Evolutionary conservation across 1,284 basidiomycete species (phyloP).

Genomic region (Fomitopsis schrenkii): DNA sequence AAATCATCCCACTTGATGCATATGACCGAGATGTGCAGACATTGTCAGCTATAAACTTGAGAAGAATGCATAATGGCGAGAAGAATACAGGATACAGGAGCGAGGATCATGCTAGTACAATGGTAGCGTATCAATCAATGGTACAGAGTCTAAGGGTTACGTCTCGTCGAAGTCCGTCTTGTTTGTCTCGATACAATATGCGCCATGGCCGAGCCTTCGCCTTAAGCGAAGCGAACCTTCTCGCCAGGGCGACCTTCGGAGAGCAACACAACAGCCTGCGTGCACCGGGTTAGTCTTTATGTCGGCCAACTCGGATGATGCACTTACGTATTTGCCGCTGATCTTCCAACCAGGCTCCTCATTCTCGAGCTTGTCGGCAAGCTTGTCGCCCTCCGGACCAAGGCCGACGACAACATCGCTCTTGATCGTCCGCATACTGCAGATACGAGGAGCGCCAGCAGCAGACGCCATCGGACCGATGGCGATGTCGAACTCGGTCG

Average conservation of each 20-base stretch:
- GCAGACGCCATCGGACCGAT: conserved; percentile 93
- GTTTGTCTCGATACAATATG: background rate
- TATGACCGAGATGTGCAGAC: background rate
- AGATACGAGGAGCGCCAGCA: conserved; percentile 85
- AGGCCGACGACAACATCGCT: conserved; percentile 78
- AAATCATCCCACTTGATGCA: background rate
- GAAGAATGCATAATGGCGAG: background rate
- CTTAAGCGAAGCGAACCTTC: conserved; percentile 69
- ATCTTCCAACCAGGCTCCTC: conserved; percentile 97
- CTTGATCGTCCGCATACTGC: conserved; percentile 85
- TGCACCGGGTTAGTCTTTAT: background rate
- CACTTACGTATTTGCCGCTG: conserved; percentile 87
- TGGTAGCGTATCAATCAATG: background rate
- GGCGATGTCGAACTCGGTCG: conserved; percentile 87
- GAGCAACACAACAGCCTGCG: conserved; percentile 78
- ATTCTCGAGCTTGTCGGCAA: conserved; percentile 81
- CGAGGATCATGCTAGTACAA: background rate
- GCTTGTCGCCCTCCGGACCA: conserved; percentile 62
- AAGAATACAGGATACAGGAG: background rate
- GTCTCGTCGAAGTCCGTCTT: background rate
- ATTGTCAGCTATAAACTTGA: too few species aligned
- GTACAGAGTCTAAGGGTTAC: background rate
- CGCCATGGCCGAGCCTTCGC: background rate
- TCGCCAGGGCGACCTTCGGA: conserved; percentile 84
- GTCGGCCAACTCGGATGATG: background rate